Evolutionary conservation across 805 yeast species (phyloP), one percentile per base, ranked within the genome.

Genomic region (Kluyveromyces siamensis): DNA sequence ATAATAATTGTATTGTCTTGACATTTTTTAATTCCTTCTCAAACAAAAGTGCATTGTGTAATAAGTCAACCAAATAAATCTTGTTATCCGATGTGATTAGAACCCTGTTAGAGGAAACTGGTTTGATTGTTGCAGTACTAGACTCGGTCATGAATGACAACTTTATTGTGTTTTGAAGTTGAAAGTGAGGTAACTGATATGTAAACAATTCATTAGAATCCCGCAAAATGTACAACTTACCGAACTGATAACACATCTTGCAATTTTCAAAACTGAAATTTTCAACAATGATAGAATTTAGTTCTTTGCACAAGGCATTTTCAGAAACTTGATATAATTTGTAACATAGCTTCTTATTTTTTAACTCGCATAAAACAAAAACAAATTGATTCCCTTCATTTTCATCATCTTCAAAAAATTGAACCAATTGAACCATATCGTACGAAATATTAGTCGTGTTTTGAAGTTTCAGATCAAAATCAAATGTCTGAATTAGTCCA

Each of bases 401-500:
- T 14, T 35, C 33, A 39, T 58, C 63, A 25, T 49, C 42, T n/a
- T 43, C 37, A 43, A 61, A 62, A 49, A 52, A 52, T 42, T 61
- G 55, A 8, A 54, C 58, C 44, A 52, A 52, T 27, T 48, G 46
- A 25, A 63, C 55, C 38, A 58, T 53, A 16, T 52, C 52, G 45
- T 62, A 62, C 1, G 60, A 52, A 9, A 56, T 52, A 27, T 60
- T 56, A 17, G 52, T 35, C 2, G 62, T 58, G 40, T 52, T 49
- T 19, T 56, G 48, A n/a, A 60, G 45, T 45, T 55, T 60, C 46
- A 61, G 48, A n/a, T 56, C 47, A 21, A 51, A 51, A 37, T 59
- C 62, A 49, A 55, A 65, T 14, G 60, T 49, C 47, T 62, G 63
- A 27, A 66, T 53, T 16, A 59, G 49, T 16, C 70, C 70, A 45